Evolutionary conservation across 2,329 filamentous ascomycete species (phyloP), one percentile per base, ranked within the genome.

Genomic region (Lojkania enalia): DNA sequence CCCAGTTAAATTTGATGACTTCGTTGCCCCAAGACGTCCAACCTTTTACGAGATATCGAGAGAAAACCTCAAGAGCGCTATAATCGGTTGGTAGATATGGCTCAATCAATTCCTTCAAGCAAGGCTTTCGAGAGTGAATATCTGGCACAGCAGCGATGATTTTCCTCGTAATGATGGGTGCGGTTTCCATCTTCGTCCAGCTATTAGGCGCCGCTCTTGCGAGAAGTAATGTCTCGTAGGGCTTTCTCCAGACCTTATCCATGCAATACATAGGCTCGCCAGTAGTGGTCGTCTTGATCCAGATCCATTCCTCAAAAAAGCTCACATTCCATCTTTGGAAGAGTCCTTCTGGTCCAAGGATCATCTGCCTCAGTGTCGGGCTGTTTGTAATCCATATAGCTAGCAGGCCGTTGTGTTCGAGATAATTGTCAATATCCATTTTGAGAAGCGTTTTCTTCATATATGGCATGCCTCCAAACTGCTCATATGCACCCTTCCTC

Each of bases 11-110:
- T 49, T 80, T 81, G 45, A 89, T 66, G 6, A 81, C 84, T 58
- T 92, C 84, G 55, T 90, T 78, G 2, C 88, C 88, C 87, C 86
- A 91, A 20, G 80, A 80, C 79, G 84, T 87, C 88, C 88, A 92
- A 0, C 86, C 86, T 5, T 82, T 77, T 1, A 87, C 88, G 33
- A 90, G 70, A 61, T 86, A 83, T 44, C 88, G 77, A 1, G 87
- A 86, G 71, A 92, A 94, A 2, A 91, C 74, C 67, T 94, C 88
- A n/a, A 91, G 71, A 2, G 79, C 86, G 13, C 64, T 60, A 54
- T 82, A 85, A 2, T 73, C 66, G 2, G 60, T 52, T 2, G 73
- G 72, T 20, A 88, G 58, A n/a, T 83, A 57, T 3, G 75, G 70
- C 42, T 79, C 76, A 37, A 90, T 79, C 16, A 88, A 54, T 2